Evolutionary conservation across 2,329 filamentous ascomycete species (phyloP), one percentile per base, ranked within the genome.

Genomic region (Tolypocladium inflatum): DNA sequence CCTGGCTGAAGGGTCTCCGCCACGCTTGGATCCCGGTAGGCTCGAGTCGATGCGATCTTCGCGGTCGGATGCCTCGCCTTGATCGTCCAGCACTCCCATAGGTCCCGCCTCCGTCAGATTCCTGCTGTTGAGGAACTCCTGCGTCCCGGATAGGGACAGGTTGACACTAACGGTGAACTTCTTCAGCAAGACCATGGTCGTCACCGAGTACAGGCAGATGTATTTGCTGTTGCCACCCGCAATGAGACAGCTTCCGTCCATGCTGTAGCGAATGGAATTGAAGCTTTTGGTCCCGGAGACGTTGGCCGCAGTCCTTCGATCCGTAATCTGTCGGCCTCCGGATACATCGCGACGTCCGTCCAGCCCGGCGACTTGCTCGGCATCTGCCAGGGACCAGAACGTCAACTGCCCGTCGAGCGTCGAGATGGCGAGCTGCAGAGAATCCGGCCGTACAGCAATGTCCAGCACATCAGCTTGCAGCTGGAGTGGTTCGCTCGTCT

Each of bases 161-260:
- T 99, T 99, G 67, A 96, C 84, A 65, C 90, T 96, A 67, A 97
- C 92, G 2, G 93, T 97, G 69, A 89, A 99, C 70, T 97, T 97
- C 72, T 95, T 96, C 58, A 97, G 78, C 13, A 99, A 77, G 0
- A 94, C 91, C 71, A 94, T 91, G 0, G 93, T 96, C 59, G 86
- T 86, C 38, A 96, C 90, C n/a, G 95, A 93, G 74, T 99, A 99
- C 59, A 99, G 74, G 70, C 94, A 97, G 56, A 99, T 97, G 72
- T 96, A 97, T 76, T 99, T 99, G 85, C 91, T 97, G 78, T 94
- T 96, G 38, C 94, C 94, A 54, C 85, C 92, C 1, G 93, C 94
- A 45, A 99, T 78, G 13, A 99, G 79, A 66, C 94, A 97, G 61
- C 85, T 89, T 15, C 94, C 94, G 69, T 99, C 94, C 1, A 90